Conservation (phyloP, 257 asterid species). For the Buddleja alternifolia region DNA sequence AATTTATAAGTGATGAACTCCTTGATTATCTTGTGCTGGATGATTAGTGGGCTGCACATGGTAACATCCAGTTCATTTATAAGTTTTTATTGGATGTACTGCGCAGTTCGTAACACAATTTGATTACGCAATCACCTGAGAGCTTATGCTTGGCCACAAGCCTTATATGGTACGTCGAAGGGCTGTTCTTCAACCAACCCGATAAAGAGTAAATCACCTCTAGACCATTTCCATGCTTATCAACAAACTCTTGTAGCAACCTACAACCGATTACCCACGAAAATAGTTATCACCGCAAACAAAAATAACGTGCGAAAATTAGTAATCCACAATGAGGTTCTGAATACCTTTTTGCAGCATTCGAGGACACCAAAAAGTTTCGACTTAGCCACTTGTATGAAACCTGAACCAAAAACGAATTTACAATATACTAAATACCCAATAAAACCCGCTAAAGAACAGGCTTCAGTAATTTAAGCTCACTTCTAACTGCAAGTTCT, state of each 20-base stretch:
- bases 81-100: background rate
- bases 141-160: conserved; percentile 74
- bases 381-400: conserved; percentile 99
- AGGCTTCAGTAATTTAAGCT: conserved; percentile 5
- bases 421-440: background rate
- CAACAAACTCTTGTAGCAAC: conserved; percentile 81
- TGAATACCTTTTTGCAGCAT: conserved; percentile 83
- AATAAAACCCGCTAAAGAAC: background rate
- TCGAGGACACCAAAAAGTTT: conserved; percentile 78
- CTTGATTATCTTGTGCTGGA: background rate
- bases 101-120: conserved; percentile 4
- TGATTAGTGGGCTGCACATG: background rate
- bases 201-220: conserved; percentile 75
- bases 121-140: conserved; percentile 56
- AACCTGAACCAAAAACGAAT: conserved; percentile 49
- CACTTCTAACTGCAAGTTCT: background rate
- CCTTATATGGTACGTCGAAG: conserved; percentile 68
- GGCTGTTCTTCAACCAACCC: conserved; percentile 80
- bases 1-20: background rate
- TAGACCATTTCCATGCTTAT: conserved; percentile 62
- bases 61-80: background rate
- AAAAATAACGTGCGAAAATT: background rate
- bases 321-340: background rate
- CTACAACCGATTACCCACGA: conserved; percentile 42
- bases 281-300: background rate